A percentile compares a stretch with the other conserved stretches of the same genome.
phyloP scores from a whole-genome alignment of 2,329 filamentous ascomycete genomes.

The Aspergillus transmontanensis region DNA sequence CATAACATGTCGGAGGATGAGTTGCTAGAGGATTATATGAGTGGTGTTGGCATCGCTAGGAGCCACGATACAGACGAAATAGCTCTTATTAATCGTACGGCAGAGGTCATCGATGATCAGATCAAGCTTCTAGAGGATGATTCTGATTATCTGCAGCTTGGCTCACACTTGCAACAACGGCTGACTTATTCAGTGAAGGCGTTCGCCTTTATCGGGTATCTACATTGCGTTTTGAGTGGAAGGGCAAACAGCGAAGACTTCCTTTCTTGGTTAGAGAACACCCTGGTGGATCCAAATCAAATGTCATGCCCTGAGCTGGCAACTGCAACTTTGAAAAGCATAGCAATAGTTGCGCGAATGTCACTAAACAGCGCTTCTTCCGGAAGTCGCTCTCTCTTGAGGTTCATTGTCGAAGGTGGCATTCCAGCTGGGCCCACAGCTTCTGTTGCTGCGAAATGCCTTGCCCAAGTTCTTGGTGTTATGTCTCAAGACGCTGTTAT shows the following conservation, averaged over 20 bases:
- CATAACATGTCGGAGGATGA: conserved; percentile 63
- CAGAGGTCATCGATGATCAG: conserved; percentile 75
- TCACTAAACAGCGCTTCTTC: conserved; percentile 72
- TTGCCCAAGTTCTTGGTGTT: conserved; percentile 78
- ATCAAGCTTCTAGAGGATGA: conserved; percentile 86
- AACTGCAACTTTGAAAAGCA: conserved; percentile 74
- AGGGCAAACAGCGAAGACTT: conserved; percentile 77
- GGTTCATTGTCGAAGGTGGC: conserved; percentile 83
- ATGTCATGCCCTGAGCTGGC: conserved; percentile 81
- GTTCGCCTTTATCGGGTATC: conserved; percentile 75
- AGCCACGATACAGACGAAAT: conserved; percentile 42
- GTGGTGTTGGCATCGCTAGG: conserved; percentile 53
- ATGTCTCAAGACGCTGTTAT: conserved; percentile 93
- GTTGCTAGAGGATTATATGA: conserved; percentile 74
- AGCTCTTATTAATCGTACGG: conserved; percentile 59
- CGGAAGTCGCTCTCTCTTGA: conserved; percentile 76
- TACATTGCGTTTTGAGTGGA: conserved; percentile 84
- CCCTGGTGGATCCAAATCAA: conserved; percentile 74
- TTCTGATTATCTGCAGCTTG: conserved; percentile 84
- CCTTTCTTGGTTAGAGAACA: conserved; percentile 82
- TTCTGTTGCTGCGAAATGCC: conserved; percentile 75
- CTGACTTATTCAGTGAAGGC: conserved; percentile 86
- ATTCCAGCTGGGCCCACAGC: conserved; percentile 67
- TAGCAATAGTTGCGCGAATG: conserved; percentile 78
- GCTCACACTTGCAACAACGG: conserved; percentile 81